A percentile compares a stretch with the other conserved stretches of the same genome.
These are phyloP conservation scores for Microdochium paspali DNA, from an alignment of 2,329 filamentous ascomycete species.

Conservation along the genomic window DNA sequence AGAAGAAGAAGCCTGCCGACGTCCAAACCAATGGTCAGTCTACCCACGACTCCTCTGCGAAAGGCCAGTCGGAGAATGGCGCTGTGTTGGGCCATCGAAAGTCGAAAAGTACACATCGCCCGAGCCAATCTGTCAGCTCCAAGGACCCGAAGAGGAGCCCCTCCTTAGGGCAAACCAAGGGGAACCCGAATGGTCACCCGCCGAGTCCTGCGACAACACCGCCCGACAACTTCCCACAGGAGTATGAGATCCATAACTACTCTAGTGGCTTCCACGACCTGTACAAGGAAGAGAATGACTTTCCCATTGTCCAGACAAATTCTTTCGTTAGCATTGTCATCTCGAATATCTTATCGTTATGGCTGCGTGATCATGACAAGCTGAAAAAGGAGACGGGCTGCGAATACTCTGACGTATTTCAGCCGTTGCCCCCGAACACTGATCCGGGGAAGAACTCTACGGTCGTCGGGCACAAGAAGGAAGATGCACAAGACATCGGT, in stretches of 20 bases:
- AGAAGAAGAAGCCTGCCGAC: constrained; percentile 77
- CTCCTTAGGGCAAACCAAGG: constrained; percentile 52
- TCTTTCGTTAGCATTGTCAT: constrained; percentile 68
- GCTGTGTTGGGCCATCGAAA: constrained; percentile 60
- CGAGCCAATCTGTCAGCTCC: constrained; percentile 68
- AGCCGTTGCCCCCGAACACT: constrained; percentile 31
- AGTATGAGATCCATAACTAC: constrained; percentile 58
- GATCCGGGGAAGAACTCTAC: constrained; percentile 32
- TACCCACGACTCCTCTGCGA: constrained; percentile 45
- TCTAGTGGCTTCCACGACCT: constrained; percentile 67
- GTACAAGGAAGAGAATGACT: constrained; percentile 51
- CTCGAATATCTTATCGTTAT: constrained; percentile 64
- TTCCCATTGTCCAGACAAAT: constrained; percentile 59
- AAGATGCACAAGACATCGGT: constrained; percentile 36
- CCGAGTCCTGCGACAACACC: constrained; percentile 72
- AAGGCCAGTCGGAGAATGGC: constrained; percentile 34
- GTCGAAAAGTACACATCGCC: constrained; percentile 69
- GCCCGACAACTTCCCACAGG: constrained; percentile 47
- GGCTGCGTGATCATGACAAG: constrained; percentile 66
- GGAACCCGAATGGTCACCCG: constrained; percentile 47
- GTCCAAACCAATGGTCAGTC: constrained; percentile 59
- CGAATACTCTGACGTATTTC: constrained; percentile 60
- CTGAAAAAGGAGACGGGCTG: constrained; percentile 60
- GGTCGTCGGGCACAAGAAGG: constrained; percentile 43
- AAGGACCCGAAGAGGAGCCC: constrained; percentile 56